Percentiles rank a stretch among this genome's conserved stretches.
phyloP scores from a whole-genome alignment of 139 green algal species.

The Bryopsis sp. region DNA sequence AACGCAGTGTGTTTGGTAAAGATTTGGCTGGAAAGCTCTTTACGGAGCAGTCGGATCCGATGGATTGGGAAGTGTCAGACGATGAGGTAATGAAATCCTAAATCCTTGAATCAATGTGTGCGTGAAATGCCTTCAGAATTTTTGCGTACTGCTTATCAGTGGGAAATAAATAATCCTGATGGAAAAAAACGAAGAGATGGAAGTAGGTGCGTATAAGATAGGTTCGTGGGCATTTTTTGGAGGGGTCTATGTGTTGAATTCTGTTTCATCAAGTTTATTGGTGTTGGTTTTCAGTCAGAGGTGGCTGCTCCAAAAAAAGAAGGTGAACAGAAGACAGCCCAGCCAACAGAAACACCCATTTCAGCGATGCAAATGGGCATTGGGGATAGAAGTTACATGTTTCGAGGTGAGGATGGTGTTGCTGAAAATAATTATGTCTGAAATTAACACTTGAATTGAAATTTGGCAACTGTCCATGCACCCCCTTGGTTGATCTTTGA shows the following conservation, averaged over 20 bases:
- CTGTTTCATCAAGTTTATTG: too few relatives aligned
- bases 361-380: constrained; percentile 41
- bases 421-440: too few relatives aligned
- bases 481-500: too few relatives aligned
- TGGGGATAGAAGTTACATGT: constrained; percentile 65
- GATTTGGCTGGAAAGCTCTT: constrained; percentile 38
- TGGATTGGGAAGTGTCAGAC: constrained; percentile 21
- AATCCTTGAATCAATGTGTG: not conserved
- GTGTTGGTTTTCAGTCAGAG: too few relatives aligned
- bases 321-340: too few relatives aligned
- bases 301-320: too few relatives aligned
- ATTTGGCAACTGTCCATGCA: too few relatives aligned
- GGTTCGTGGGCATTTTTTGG: too few relatives aligned
- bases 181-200: not conserved
- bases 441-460: too few relatives aligned
- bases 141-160: not conserved
- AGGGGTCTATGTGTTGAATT: too few relatives aligned
- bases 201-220: too few relatives aligned
- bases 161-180: not conserved
- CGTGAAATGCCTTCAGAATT: not conserved
- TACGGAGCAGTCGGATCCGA: constrained; percentile 15
- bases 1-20: constrained; percentile 41
- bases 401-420: constrained; percentile 49
- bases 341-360: constrained; percentile 13
- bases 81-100: constrained; percentile 30